Evolutionary conservation across 176 grass and related monocot species (phyloP).

Genomic region (Oryza officinalis): DNA sequence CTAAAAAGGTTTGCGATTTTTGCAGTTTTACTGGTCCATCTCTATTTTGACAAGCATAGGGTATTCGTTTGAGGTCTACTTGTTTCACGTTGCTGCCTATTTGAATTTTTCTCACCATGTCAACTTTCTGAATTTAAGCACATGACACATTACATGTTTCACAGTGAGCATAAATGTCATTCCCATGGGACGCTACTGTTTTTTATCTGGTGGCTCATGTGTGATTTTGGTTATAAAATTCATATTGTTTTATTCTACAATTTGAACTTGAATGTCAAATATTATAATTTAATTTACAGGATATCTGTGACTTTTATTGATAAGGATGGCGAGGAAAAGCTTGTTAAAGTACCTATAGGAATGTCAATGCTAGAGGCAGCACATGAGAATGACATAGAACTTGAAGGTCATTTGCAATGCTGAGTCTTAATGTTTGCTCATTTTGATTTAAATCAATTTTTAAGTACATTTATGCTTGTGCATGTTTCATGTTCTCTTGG

Average conservation of each 20-base stretch:
- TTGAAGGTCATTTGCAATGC: constrained; percentile 56
- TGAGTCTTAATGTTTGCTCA: background rate
- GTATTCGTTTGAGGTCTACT: background rate
- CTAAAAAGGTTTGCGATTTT: background rate
- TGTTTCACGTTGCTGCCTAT: constrained; percentile 4
- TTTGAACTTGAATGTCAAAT: background rate
- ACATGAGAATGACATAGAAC: constrained; percentile 97
- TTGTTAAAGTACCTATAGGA: constrained; percentile 87
- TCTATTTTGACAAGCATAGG: background rate
- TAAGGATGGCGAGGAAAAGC: constrained; percentile 74
- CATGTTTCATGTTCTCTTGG: background rate
- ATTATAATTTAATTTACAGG: constrained; percentile 41
- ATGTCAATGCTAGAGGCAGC: constrained; percentile 96
- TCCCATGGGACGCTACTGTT: background rate
- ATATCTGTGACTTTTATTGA: constrained; percentile 92
- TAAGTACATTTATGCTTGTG: background rate
- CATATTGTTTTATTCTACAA: background rate
- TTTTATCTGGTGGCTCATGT: background rate
- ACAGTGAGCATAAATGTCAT: background rate
- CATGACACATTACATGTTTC: background rate
- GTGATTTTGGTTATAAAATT: background rate
- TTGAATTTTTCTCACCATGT: background rate
- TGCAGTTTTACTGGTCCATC: background rate
- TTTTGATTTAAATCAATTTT: background rate
- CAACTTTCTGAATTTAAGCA: background rate